Evolutionary conservation across 2,329 filamentous ascomycete genomes (phyloP).

Genomic region (Stylonectria norvegica): DNA sequence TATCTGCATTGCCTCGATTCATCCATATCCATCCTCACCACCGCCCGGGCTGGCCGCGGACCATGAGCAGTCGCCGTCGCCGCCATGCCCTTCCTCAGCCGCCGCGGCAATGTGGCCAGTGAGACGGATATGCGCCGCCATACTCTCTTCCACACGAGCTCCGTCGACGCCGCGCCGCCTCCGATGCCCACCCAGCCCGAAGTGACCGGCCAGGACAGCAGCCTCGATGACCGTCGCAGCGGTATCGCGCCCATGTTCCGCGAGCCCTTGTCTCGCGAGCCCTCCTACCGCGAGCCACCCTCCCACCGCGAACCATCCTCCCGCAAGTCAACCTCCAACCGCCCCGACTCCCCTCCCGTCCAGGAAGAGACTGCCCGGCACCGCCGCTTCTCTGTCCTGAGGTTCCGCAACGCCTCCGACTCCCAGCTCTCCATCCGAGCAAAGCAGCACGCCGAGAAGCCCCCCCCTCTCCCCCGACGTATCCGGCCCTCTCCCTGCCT

Average conservation of each 20-base stretch:
- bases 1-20: conserved; percentile 1
- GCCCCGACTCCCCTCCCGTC: conserved; percentile 48
- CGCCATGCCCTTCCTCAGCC: conserved; percentile 59
- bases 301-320: conserved; percentile 5
- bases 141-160: conserved; percentile 36
- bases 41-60: conserved; percentile 28
- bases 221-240: too few relatives aligned
- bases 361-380: conserved; percentile 56
- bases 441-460: conserved; percentile 61
- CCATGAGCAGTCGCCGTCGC: conserved; percentile 33
- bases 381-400: conserved; percentile 67
- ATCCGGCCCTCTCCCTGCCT: conserved; percentile 30
- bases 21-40: conserved; percentile 1
- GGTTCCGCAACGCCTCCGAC: conserved; percentile 89
- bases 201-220: conserved; percentile 17
- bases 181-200: conserved; percentile 20
- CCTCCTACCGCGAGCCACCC: conserved; percentile 9
- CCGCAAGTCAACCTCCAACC: conserved; percentile 18
- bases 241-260: conserved; percentile 16
- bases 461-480: conserved; percentile 58
- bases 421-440: conserved; percentile 77
- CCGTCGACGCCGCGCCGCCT: conserved; percentile 26
- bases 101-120: conserved; percentile 57
- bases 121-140: conserved; percentile 58
- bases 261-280: conserved; percentile 24